A percentile compares a stretch with the other conserved stretches of the same genome.
These are phyloP conservation scores for Saccharum spontaneum DNA, from an alignment of 176 grass and related monocot genomes.

Conservation along the genomic window DNA sequence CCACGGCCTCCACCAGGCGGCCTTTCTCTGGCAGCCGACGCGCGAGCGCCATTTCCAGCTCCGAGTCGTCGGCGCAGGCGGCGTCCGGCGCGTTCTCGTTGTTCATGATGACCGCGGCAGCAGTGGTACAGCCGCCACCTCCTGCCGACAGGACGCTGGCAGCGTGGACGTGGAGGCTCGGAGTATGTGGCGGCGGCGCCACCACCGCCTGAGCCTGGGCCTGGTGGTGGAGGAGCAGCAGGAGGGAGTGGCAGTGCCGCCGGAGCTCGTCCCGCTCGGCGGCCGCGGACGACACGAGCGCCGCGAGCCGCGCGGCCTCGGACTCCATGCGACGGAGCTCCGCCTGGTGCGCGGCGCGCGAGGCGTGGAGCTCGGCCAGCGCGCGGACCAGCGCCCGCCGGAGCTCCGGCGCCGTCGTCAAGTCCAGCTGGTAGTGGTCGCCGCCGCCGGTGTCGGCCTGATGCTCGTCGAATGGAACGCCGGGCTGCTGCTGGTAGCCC, in stretches of 20 bases:
- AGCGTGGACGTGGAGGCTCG: constrained; percentile 16
- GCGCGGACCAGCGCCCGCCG: constrained; percentile 58
- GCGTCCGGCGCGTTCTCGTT: constrained; percentile 20
- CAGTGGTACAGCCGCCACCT: neutral
- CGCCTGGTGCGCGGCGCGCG: constrained; percentile 55
- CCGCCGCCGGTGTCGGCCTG: neutral
- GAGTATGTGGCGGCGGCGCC: neutral
- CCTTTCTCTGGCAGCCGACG: constrained; percentile 81
- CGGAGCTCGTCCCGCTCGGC: constrained; percentile 90
- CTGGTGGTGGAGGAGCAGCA: constrained; percentile 65
- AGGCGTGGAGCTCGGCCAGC: constrained; percentile 63
- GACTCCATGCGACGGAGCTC: constrained; percentile 70
- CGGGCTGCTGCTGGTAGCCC: constrained; percentile 16
- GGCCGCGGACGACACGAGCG: constrained; percentile 59
- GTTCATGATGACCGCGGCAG: neutral
- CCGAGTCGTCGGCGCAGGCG: constrained; percentile 15
- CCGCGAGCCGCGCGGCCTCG: constrained; percentile 61
- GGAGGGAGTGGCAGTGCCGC: constrained; percentile 69
- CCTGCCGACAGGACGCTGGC: neutral
- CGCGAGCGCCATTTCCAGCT: constrained; percentile 55
- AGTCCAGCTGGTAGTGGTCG: neutral
- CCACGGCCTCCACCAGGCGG: constrained; percentile 79
- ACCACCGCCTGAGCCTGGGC: neutral
- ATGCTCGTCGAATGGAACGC: neutral
- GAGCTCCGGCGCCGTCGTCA: constrained; percentile 49